Evolutionary conservation across 306 rosid species (phyloP).

Genomic region (Castanopsis chinensis): DNA sequence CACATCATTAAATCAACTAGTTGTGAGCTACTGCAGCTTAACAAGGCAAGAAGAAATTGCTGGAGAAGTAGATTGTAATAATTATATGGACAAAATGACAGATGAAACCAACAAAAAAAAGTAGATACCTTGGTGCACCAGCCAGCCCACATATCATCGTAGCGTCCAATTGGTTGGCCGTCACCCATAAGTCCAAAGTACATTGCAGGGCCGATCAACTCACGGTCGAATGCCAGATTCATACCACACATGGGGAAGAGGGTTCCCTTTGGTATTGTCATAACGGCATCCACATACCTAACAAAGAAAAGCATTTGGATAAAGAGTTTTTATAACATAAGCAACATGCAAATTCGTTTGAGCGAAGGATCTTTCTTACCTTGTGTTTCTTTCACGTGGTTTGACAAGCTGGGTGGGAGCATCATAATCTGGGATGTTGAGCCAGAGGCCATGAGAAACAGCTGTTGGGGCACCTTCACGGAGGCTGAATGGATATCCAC

Average conservation of each 20-base stretch:
- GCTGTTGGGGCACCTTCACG: conserved; percentile 78
- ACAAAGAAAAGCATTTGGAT: background rate
- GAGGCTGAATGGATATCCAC: conserved; percentile 83
- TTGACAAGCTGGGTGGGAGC: conserved; percentile 92
- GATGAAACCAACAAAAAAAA: background rate
- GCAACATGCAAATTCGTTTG: background rate
- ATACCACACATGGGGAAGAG: conserved; percentile 88
- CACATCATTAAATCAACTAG: conserved; percentile 6
- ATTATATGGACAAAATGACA: background rate
- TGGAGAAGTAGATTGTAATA: background rate
- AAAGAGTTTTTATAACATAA: background rate
- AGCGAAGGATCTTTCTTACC: conserved; percentile 35
- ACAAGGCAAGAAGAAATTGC: background rate
- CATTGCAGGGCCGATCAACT: conserved; percentile 82
- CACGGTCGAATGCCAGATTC: conserved; percentile 86
- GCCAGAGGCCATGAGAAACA: conserved; percentile 86
- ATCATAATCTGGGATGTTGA: conserved; percentile 85
- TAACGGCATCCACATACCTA: conserved; percentile 79
- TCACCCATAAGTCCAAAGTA: conserved; percentile 95
- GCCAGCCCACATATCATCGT: conserved; percentile 96
- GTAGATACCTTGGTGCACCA: conserved; percentile 75
- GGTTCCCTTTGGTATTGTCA: conserved; percentile 79
- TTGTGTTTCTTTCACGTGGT: conserved; percentile 73
- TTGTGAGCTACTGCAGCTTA: conserved; percentile 4
- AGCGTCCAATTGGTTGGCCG: conserved; percentile 79